Percentiles rank a stretch among this genome's conserved stretches.
Evolutionary conservation across 1,284 basidiomycete species (phyloP).

Genomic region (Microbotryum violaceum): DNA sequence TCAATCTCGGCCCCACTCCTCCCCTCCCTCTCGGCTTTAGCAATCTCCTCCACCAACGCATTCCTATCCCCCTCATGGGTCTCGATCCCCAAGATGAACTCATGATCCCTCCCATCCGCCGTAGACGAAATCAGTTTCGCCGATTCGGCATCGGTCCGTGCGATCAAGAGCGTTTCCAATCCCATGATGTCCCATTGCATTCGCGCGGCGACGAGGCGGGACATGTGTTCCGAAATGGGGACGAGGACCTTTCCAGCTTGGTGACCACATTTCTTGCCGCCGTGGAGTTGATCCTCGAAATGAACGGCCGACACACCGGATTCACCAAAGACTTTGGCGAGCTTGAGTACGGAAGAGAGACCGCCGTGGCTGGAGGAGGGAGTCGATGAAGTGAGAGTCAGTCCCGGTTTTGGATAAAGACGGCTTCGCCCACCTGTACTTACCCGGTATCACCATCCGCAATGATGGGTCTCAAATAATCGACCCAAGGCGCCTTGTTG

Average conservation of each 20-base stretch:
- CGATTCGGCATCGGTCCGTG: conserved; percentile 86
- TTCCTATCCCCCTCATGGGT: conserved; percentile 42
- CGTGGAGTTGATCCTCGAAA: conserved; percentile 85
- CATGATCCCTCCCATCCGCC: conserved; percentile 63
- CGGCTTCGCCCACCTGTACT: conserved; percentile 28
- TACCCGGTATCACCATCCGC: conserved; percentile 92
- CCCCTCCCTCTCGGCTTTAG: conserved; percentile 63
- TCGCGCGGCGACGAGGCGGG: conserved; percentile 70
- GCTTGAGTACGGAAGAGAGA: conserved; percentile 91
- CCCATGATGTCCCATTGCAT: conserved; percentile 84
- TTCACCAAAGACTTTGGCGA: conserved; percentile 86
- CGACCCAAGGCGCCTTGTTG: conserved; percentile 55
- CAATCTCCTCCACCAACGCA: conserved; percentile 60
- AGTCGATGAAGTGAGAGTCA: neutral
- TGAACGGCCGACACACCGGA: conserved; percentile 82
- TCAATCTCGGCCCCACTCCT: conserved; percentile 64
- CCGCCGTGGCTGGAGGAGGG: conserved; percentile 64
- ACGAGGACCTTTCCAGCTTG: conserved; percentile 89
- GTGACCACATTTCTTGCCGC: conserved; percentile 89
- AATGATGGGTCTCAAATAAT: conserved; percentile 87
- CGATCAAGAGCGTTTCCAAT: conserved; percentile 78
- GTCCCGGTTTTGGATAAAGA: too few species aligned
- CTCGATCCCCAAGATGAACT: conserved; percentile 60
- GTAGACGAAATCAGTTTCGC: conserved; percentile 76
- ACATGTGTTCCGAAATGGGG: conserved; percentile 74